These are phyloP conservation scores for Syzygium aqueum DNA, from an alignment of 345 rosid species.

Conservation along the genomic window DNA sequence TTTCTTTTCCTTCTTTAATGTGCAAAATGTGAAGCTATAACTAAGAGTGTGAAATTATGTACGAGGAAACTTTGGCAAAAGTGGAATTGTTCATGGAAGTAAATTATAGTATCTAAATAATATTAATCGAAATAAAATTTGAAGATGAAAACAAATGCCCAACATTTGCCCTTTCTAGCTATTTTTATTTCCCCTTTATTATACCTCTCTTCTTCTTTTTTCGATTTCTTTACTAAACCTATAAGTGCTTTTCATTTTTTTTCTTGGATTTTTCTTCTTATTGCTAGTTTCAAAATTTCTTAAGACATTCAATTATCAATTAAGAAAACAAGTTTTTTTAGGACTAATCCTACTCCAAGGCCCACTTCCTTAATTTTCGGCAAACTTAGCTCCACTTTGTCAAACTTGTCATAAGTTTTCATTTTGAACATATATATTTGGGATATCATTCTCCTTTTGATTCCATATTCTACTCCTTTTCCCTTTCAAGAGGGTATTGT, in stretches of 20 bases:
- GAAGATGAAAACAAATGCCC: not conserved
- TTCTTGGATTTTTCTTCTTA: not conserved
- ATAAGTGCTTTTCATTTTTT: not conserved
- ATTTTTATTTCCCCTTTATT: not conserved
- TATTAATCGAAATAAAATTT: not conserved
- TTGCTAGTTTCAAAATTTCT: not conserved
- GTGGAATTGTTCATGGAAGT: not conserved
- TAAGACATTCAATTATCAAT: not conserved
- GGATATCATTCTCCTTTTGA: not conserved
- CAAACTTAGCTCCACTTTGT: not conserved
- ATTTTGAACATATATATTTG: not conserved
- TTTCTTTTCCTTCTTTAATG: not conserved
- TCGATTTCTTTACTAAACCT: not conserved
- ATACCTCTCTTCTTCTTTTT: not conserved
- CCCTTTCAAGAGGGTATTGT: not conserved
- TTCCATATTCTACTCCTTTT: not conserved
- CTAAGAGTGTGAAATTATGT: not conserved
- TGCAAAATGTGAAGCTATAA: not conserved
- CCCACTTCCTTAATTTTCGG: not conserved
- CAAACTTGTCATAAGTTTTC: not conserved
- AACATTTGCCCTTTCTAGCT: not conserved
- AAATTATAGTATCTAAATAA: not conserved
- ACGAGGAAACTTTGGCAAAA: not conserved
- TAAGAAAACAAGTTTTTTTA: not conserved
- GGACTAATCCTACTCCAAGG: not conserved